Percentiles rank a stretch among this genome's conserved stretches.
Conservation (phyloP, 225 moss, liverwort and hornwort species). For the Straminergon stramineum region DNA sequence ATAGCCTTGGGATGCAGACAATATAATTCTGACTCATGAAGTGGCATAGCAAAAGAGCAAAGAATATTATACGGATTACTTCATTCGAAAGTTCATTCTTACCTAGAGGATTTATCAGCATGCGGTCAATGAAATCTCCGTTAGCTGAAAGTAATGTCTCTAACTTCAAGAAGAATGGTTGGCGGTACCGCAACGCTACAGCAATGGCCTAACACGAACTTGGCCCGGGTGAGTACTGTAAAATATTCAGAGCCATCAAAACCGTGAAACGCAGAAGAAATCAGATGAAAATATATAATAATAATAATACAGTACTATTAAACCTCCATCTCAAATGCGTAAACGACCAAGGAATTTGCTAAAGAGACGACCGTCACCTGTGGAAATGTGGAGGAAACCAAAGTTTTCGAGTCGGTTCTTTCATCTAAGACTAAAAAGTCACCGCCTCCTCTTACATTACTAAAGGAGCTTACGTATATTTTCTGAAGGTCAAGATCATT, state of each 20-base stretch:
- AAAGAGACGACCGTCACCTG: constrained; percentile 18
- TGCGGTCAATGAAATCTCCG: constrained; percentile 42
- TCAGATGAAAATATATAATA: background rate
- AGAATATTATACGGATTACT: background rate
- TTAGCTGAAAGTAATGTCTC: constrained; percentile 35
- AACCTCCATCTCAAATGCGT: background rate
- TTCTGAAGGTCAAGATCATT: constrained; percentile 40
- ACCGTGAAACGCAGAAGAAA: background rate
- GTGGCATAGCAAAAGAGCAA: background rate
- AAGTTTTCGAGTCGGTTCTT: constrained; percentile 10
- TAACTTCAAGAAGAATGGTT: constrained; percentile 36
- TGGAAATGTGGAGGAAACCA: constrained; percentile 37
- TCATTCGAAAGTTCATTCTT: background rate
- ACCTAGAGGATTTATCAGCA: constrained; percentile 47
- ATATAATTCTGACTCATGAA: background rate
- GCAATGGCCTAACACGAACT: constrained; percentile 36
- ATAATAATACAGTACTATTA: background rate
- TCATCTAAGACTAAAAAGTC: constrained; percentile 42
- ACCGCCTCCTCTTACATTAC: constrained; percentile 16
- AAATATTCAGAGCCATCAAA: background rate
- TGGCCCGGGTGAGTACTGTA: constrained; percentile 17
- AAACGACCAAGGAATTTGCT: background rate
- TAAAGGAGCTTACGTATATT: constrained; percentile 34
- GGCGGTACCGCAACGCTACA: constrained; percentile 46
- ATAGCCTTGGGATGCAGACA: background rate